A percentile compares a stretch with the other conserved stretches of the same genome.
Conservation (phyloP, 2,329 filamentous ascomycete species). For the Nectriaceae sp. region DNA sequence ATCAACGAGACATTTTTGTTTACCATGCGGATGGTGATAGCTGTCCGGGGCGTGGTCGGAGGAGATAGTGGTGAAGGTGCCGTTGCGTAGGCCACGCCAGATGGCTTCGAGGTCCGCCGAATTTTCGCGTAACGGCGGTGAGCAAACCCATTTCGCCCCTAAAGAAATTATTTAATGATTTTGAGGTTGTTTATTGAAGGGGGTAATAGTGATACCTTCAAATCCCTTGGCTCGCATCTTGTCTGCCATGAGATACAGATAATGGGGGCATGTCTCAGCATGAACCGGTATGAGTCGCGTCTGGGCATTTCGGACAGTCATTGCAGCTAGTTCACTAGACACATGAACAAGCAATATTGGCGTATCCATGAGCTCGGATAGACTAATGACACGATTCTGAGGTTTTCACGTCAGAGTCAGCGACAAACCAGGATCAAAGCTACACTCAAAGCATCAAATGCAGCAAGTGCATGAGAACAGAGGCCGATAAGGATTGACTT, state of each 20-base stretch:
- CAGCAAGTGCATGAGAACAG: no score
- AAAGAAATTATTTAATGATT: not conserved
- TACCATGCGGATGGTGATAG: slow-evolving; percentile 15
- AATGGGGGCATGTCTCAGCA: slow-evolving; percentile 26
- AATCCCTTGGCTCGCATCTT: slow-evolving; percentile 13
- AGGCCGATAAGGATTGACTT: no score
- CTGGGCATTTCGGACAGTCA: slow-evolving; percentile 2
- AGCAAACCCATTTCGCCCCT: not conserved
- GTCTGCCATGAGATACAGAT: not conserved
- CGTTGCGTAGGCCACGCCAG: slow-evolving; percentile 51
- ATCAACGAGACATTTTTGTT: slow-evolving; percentile 48
- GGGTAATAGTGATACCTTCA: no score
- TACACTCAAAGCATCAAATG: no score
- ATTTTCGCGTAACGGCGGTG: slow-evolving; percentile 36
- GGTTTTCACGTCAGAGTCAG: no score
- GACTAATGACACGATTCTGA: slow-evolving; percentile 7
- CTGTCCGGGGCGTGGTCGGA: slow-evolving; percentile 27
- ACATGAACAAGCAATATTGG: slow-evolving; percentile 7
- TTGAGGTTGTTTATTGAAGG: no score
- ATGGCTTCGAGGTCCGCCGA: slow-evolving; percentile 45
- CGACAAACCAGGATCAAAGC: no score
- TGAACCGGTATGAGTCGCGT: slow-evolving; percentile 48
- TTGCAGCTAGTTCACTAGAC: not conserved
- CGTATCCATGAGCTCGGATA: slow-evolving; percentile 3
- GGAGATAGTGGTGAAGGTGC: slow-evolving; percentile 53